A percentile compares a stretch with the other conserved stretches of the same genome.
phyloP scores from a whole-genome alignment of 1,139 yeast genomes.

The Diutina catenulata region DNA sequence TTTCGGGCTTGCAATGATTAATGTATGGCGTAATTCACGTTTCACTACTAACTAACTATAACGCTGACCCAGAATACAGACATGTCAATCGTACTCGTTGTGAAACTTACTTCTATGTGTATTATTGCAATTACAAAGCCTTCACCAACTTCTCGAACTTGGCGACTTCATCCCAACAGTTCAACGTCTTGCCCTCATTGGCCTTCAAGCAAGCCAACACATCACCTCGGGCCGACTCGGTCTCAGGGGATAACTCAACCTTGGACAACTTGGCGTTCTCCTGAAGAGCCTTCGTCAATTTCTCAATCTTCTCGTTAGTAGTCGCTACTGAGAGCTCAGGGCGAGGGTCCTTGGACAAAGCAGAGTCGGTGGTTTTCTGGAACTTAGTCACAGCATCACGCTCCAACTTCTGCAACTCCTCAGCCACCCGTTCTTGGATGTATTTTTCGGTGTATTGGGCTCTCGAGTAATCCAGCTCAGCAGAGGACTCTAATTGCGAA shows the following conservation, averaged over 20 bases:
- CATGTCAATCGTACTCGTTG: too few species aligned
- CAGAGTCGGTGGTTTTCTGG: conserved; percentile 35
- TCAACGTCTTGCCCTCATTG: conserved; percentile 64
- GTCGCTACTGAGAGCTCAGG: conserved; percentile 19
- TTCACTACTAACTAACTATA: too few species aligned
- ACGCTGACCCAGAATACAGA: too few species aligned
- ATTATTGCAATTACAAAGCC: conserved; percentile 22
- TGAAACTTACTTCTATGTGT: too few species aligned
- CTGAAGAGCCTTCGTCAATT: conserved; percentile 35
- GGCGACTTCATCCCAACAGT: conserved; percentile 83
- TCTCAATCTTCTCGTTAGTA: conserved; percentile 27
- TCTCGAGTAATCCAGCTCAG: conserved; percentile 65
- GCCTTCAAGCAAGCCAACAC: conserved; percentile 57
- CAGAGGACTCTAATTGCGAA: conserved; percentile 57
- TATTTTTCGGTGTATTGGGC: conserved; percentile 68
- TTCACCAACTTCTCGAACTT: conserved; percentile 47
- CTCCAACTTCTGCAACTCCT: conserved; percentile 53
- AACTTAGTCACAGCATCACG: conserved; percentile 45
- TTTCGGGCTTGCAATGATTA: too few species aligned
- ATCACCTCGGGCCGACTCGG: conserved; percentile 36
- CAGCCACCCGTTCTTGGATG: conserved; percentile 65
- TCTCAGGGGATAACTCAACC: conserved; percentile 20
- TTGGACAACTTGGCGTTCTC: conserved; percentile 18
- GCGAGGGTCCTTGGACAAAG: conserved; percentile 23
- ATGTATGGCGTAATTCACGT: too few species aligned